These are phyloP conservation scores for Lactarius pseudohatsudake DNA, from an alignment of 768 basidiomycete species.

Conservation along the genomic window DNA sequence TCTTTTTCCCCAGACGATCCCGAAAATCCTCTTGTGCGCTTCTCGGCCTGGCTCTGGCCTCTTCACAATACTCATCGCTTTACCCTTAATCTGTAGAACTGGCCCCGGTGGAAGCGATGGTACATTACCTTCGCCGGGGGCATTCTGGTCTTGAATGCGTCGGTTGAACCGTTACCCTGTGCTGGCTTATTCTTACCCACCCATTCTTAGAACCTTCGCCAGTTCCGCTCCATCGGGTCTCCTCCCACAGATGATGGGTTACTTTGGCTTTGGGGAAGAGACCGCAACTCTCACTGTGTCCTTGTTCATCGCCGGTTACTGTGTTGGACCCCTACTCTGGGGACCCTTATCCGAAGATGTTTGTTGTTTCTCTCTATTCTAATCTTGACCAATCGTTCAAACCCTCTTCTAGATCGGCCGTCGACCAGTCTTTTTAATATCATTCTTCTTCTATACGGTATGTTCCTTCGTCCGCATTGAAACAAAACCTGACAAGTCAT, in stretches of 20 bases:
- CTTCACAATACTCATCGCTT: not conserved
- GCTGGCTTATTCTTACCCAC: slow-evolving; percentile 7
- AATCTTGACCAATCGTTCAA: not conserved
- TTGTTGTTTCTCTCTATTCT: slow-evolving; percentile 27
- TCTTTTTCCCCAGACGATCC: slow-evolving; percentile 21
- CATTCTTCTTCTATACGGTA: slow-evolving; percentile 58
- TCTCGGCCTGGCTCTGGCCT: slow-evolving; percentile 11
- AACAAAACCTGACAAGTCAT: slow-evolving; percentile 9
- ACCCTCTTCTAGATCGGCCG: slow-evolving; percentile 42
- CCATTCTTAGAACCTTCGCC: slow-evolving; percentile 52
- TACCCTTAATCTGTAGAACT: slow-evolving; percentile 44
- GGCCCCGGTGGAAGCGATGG: slow-evolving; percentile 48
- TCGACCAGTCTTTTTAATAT: slow-evolving; percentile 53
- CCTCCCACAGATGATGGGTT: slow-evolving; percentile 42
- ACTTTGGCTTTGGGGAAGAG: slow-evolving; percentile 52
- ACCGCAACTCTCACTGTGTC: slow-evolving; percentile 56
- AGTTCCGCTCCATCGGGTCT: slow-evolving; percentile 59
- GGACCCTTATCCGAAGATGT: slow-evolving; percentile 37
- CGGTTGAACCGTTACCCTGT: slow-evolving; percentile 30
- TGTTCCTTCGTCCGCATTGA: slow-evolving; percentile 2
- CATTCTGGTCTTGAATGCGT: slow-evolving; percentile 57
- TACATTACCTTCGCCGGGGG: slow-evolving; percentile 51
- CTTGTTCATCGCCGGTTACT: slow-evolving; percentile 69
- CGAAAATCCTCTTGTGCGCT: slow-evolving; percentile 22
- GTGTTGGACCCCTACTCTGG: slow-evolving; percentile 38